Evolutionary conservation across 306 rosid genomes (phyloP).

Genomic region (Abrus pulchellus): DNA sequence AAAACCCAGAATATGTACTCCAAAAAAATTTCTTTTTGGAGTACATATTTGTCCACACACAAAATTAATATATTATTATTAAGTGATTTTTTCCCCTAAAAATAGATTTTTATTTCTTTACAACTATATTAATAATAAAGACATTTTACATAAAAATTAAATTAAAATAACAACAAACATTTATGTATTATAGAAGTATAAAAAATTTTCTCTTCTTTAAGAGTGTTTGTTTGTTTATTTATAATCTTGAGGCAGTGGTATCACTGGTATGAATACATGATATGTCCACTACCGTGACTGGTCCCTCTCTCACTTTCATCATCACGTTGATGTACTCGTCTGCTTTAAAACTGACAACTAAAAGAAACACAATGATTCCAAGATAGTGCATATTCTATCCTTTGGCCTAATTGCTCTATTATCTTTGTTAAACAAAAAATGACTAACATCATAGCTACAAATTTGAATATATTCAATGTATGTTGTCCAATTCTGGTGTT

Average conservation of each 20-base stretch:
- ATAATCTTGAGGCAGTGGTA: neutral
- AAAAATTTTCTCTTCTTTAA: too few species aligned
- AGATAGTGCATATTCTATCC: neutral
- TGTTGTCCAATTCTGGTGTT: conserved; percentile 28
- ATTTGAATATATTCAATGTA: neutral
- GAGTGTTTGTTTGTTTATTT: too few species aligned
- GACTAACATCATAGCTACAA: neutral
- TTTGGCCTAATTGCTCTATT: neutral
- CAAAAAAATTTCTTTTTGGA: too few species aligned
- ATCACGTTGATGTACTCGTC: conserved; percentile 26
- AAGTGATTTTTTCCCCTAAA: too few species aligned
- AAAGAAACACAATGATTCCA: conserved; percentile 42
- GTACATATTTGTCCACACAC: too few species aligned
- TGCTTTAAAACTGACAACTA: conserved; percentile 32
- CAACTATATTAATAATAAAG: too few species aligned
- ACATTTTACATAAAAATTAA: too few species aligned
- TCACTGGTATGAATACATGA: neutral
- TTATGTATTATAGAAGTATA: too few species aligned
- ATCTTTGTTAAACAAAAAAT: neutral
- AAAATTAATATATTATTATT: too few species aligned
- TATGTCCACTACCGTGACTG: neutral
- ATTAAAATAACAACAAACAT: too few species aligned
- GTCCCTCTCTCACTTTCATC: conserved; percentile 49
- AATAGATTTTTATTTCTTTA: too few species aligned
- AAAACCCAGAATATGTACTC: too few species aligned